Conservation (phyloP, 306 rosid genomes). For the Boehmeria nivea region DNA sequence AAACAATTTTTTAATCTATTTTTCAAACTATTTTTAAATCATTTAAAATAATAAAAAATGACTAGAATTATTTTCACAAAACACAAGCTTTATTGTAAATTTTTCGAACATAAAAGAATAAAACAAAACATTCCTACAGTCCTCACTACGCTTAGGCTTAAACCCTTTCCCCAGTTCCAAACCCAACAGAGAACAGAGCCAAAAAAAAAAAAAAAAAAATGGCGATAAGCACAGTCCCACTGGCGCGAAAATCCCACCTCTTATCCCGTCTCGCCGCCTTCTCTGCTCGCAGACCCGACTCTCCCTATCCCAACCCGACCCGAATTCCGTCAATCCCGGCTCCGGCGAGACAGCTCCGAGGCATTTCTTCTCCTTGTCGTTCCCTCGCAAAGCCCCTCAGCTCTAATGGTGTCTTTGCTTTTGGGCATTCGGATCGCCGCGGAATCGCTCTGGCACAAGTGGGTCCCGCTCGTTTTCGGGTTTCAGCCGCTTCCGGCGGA, state of each 20-base stretch:
- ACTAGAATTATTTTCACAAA: too few species aligned
- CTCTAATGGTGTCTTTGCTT: conserved; percentile 10
- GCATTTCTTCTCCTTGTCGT: conserved; percentile 21
- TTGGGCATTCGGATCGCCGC: conserved; percentile 16
- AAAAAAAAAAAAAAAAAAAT: conserved; percentile 26
- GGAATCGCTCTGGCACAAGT: conserved; percentile 13
- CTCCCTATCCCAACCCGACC: conserved; percentile 1
- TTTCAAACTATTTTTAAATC: too few species aligned
- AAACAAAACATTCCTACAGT: too few species aligned
- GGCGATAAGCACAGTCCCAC: conserved; percentile 12
- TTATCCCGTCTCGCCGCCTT: conserved; percentile 20
- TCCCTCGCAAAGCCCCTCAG: conserved; percentile 6
- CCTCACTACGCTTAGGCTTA: too few species aligned
- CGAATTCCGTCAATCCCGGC: conserved; percentile 18
- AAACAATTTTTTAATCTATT: too few species aligned
- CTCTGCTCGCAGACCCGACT: conserved; percentile 15
- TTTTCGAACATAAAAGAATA: too few species aligned
- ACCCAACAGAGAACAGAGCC: too few species aligned
- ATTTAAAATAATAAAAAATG: too few species aligned
- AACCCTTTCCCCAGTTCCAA: neutral
- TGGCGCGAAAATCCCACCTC: conserved; percentile 26
- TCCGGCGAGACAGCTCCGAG: conserved; percentile 12
- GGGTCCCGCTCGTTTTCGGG: conserved; percentile 25
- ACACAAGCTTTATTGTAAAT: too few species aligned
- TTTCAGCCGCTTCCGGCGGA: conserved; percentile 40